Evolutionary conservation across 2,329 filamentous ascomycete species (phyloP).

Genomic region (Arthrocladium fulminans): DNA sequence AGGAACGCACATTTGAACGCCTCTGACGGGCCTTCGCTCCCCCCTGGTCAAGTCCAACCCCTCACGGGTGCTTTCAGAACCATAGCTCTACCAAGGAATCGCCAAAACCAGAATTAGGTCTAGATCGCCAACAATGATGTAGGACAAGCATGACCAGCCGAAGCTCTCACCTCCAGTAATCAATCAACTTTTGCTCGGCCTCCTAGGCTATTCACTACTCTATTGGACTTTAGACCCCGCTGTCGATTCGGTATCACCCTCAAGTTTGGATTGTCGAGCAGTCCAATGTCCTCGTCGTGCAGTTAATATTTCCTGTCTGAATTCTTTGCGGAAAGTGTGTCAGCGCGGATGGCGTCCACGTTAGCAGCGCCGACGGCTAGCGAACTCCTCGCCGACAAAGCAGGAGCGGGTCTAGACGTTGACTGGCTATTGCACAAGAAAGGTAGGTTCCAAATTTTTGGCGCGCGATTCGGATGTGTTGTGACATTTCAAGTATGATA

Average conservation of each 20-base stretch:
- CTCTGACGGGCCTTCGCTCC: too few species aligned
- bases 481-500: not conserved
- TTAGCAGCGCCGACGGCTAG: not conserved
- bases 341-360: slow-evolving; percentile 2
- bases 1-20: too few species aligned
- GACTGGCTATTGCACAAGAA: slow-evolving; percentile 84
- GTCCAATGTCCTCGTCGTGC: not conserved
- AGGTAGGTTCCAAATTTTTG: slow-evolving; percentile 45
- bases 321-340: not conserved
- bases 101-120: not conserved
- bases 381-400: not conserved
- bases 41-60: slow-evolving; percentile 5
- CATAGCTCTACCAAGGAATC: not conserved
- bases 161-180: not conserved
- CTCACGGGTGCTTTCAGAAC: not conserved
- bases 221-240: not conserved
- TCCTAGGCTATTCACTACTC: not conserved
- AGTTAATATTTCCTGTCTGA: not conserved
- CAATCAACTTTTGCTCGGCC: not conserved
- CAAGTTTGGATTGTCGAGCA: slow-evolving; percentile 2
- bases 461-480: not conserved
- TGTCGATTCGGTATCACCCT: not conserved
- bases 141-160: not conserved
- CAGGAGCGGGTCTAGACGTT: slow-evolving; percentile 57
- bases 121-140: slow-evolving; percentile 1